A percentile compares a stretch with the other conserved stretches of the same genome.
phyloP scores from a whole-genome alignment of 2,329 filamentous ascomycete species.

The Aspergillus vadensis region DNA sequence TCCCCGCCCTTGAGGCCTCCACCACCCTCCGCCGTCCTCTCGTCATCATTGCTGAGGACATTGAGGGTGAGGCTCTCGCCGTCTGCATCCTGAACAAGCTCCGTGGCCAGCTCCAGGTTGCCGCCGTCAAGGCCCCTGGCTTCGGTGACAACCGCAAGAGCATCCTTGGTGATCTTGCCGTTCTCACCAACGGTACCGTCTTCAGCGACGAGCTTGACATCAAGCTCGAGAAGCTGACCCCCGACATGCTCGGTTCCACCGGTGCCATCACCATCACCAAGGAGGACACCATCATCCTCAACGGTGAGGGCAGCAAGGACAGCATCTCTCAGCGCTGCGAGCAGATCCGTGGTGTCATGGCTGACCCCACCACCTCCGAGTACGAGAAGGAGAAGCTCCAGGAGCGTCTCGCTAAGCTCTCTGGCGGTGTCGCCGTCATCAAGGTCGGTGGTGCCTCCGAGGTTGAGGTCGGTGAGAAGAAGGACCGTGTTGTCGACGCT shows the following conservation, averaged over 20 bases:
- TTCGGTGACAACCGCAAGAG: constrained; percentile 99
- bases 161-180: constrained; percentile 93
- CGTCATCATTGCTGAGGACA: constrained; percentile 98
- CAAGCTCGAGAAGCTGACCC: constrained; percentile 97
- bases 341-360: constrained; percentile 97
- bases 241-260: constrained; percentile 94
- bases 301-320: constrained; percentile 95
- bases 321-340: constrained; percentile 91
- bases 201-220: constrained; percentile 98
- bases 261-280: constrained; percentile 99
- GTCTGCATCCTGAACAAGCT: constrained; percentile 99
- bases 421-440: constrained; percentile 98
- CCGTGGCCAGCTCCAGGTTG: constrained; percentile 97
- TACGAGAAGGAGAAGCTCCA: constrained; percentile 99
- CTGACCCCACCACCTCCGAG: constrained; percentile 89
- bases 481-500: constrained; percentile 98
- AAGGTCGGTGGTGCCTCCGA: constrained; percentile 97
- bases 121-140: constrained; percentile 96
- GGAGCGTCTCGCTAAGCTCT: constrained; percentile 98
- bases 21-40: constrained; percentile 93
- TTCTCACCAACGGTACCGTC: constrained; percentile 94
- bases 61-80: constrained; percentile 95
- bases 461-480: constrained; percentile 99
- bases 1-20: constrained; percentile 94
- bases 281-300: constrained; percentile 98